Evolutionary conservation across 768 basidiomycete species (phyloP).

Genomic region (Russula brevipes): DNA sequence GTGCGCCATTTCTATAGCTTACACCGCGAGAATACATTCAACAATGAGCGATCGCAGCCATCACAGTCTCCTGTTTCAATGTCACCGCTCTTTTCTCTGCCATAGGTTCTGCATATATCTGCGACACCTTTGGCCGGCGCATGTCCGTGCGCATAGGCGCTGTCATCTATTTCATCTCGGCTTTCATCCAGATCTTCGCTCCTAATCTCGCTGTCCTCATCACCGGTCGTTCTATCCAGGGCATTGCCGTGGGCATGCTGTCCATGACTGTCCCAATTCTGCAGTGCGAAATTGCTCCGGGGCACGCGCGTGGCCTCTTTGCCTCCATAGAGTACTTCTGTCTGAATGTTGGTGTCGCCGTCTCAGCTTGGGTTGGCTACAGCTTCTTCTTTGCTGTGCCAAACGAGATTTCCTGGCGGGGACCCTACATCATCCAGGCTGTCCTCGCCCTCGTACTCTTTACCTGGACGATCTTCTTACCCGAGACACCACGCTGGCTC

Average conservation of each 20-base stretch:
- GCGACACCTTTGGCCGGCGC: slow-evolving; percentile 47
- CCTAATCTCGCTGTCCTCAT: slow-evolving; percentile 51
- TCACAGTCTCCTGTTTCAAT: slow-evolving; percentile 48
- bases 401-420: slow-evolving; percentile 49
- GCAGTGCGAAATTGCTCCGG: slow-evolving; percentile 26
- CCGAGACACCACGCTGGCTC: slow-evolving; percentile 52
- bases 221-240: slow-evolving; percentile 64
- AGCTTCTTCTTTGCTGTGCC: slow-evolving; percentile 45
- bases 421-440: slow-evolving; percentile 51
- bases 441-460: slow-evolving; percentile 45
- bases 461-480: slow-evolving; percentile 44
- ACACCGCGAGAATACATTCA: background rate
- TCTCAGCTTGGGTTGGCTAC: slow-evolving; percentile 47
- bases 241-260: slow-evolving; percentile 64
- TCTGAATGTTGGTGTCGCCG: slow-evolving; percentile 46
- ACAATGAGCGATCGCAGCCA: slow-evolving; percentile 33
- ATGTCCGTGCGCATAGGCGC: slow-evolving; percentile 48
- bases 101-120: slow-evolving; percentile 44
- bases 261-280: slow-evolving; percentile 22
- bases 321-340: slow-evolving; percentile 51
- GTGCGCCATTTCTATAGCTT: slow-evolving; percentile 30
- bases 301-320: slow-evolving; percentile 45
- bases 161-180: slow-evolving; percentile 44
- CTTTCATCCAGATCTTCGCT: slow-evolving; percentile 47
- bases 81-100: slow-evolving; percentile 47